Conservation (phyloP, 805 yeast species). For the Hanseniaspora hatyaiensis region DNA sequence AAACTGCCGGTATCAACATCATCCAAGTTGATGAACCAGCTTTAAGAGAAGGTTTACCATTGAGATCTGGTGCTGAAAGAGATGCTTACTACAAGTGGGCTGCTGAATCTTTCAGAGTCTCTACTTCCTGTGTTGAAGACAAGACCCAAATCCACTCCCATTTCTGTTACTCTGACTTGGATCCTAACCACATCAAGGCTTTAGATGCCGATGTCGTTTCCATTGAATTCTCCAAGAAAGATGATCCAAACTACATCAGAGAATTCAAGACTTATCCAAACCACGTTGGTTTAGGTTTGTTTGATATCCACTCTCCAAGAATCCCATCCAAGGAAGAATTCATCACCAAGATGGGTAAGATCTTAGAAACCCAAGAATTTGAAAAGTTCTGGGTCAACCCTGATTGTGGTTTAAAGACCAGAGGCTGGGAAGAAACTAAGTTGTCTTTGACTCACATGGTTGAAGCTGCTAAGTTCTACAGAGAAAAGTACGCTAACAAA, state of each 20-base stretch:
- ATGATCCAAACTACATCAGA: constrained; percentile 93
- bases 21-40: constrained; percentile 99
- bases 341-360: constrained; percentile 82
- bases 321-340: constrained; percentile 96
- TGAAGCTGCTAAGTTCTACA: constrained; percentile 95
- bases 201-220: constrained; percentile 99
- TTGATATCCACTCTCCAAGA: constrained; percentile 99
- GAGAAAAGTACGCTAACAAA: constrained; percentile 40
- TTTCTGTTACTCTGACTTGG: constrained; percentile 99
- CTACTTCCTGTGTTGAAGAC: constrained; percentile 94
- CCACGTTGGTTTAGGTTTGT: constrained; percentile 98
- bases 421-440: constrained; percentile 98
- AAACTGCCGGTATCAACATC: constrained; percentile 94
- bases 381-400: constrained; percentile 99
- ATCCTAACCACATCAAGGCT: constrained; percentile 98
- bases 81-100: constrained; percentile 96
- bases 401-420: constrained; percentile 99
- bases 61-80: constrained; percentile 95
- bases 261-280: constrained; percentile 98
- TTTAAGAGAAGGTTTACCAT: constrained; percentile 98
- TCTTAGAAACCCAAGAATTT: constrained; percentile 94
- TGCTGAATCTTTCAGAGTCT: constrained; percentile 98
- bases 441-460: constrained; percentile 97
- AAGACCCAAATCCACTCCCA: constrained; percentile 97
- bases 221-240: constrained; percentile 98